Evolutionary conservation across 2,329 filamentous ascomycete genomes (phyloP).

Genomic region (Xylaria multiplex): DNA sequence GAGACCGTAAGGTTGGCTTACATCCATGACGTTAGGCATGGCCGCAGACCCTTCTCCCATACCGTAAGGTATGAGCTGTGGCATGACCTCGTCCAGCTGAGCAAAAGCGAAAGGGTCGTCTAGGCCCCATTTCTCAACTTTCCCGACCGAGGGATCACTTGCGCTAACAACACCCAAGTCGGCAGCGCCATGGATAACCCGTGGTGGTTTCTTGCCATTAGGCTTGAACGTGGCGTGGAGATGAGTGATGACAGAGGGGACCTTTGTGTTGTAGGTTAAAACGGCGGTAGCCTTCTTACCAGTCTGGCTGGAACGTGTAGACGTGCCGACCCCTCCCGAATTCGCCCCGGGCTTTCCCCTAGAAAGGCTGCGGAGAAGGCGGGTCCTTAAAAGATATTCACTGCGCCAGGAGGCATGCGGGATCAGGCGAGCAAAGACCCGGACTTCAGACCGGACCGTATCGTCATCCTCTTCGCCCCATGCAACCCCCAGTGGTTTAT

Average conservation of each 20-base stretch:
- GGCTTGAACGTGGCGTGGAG: constrained; percentile 79
- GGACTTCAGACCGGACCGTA: constrained; percentile 74
- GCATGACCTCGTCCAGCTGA: constrained; percentile 81
- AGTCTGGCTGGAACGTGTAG: constrained; percentile 59
- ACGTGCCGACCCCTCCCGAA: constrained; percentile 62
- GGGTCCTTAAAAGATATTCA: constrained; percentile 90
- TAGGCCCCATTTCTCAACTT: constrained; percentile 83
- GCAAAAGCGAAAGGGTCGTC: constrained; percentile 78
- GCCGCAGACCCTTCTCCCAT: constrained; percentile 81
- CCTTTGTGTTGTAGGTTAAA: constrained; percentile 85
- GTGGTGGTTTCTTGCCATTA: constrained; percentile 76
- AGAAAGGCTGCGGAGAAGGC: constrained; percentile 80
- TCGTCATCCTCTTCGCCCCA: constrained; percentile 61
- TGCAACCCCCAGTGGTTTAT: constrained; percentile 51
- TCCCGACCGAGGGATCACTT: constrained; percentile 81
- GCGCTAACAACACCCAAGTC: constrained; percentile 81
- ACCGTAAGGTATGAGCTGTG: constrained; percentile 79
- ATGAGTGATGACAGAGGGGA: constrained; percentile 81
- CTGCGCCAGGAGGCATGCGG: constrained; percentile 91
- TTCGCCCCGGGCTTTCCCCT: constrained; percentile 80
- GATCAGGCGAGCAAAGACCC: constrained; percentile 84
- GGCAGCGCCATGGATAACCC: constrained; percentile 84
- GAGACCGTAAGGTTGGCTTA: constrained; percentile 86
- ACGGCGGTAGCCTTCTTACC: constrained; percentile 77
- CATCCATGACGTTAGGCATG: constrained; percentile 86